Evolutionary conservation across 257 asterid genomes (phyloP), one percentile per base, ranked within the genome.

Genomic region (Ocimum tenuiflorum): DNA sequence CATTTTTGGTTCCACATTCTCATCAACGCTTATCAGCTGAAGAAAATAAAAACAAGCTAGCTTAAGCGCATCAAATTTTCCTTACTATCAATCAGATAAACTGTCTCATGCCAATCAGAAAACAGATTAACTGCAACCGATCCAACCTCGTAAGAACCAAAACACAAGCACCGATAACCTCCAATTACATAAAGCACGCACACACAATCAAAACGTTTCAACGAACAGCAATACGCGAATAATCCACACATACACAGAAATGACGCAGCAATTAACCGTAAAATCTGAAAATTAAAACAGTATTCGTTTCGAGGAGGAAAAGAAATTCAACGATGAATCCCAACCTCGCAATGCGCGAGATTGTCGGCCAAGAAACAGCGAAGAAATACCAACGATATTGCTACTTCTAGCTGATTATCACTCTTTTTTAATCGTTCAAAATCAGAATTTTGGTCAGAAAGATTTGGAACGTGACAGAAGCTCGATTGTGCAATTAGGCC

Each of bases 321-420:
- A 17, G 14, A 42, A 50, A 39, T 14, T 29, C 22, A 38, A 46
- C 42, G 19, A 50, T 52, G 38, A 70, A 70, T 51, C 53, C 24
- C 35, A 49, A 58, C 79, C 81, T 67, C 55, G 48, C 33, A 70
- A 67, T 73, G 73, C 39, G 64, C 56, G 65, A 64, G 39, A 56
- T 45, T 60, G 62, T 66, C 77, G 51, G 65, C 53, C 53, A 38
- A 51, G 15, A 17, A n/a, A 11, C 12, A 36, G 42, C n/a, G 36
- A 55, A 7, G 70, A 69, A 74, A 68, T 61, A 51, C 62, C 2
- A 54, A 63, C 20, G 61, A 60, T 53, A 36, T 11, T n/a, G 61
- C 68, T 4, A 19, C 20, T 20, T 17, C 15, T 18, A 14, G 35
- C 29, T n/a, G 2, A 41, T 18, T 43, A 29, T 69, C 13, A 8